Evolutionary conservation across 2,329 filamentous ascomycete species (phyloP).

Genomic region (Fusarium sp.): DNA sequence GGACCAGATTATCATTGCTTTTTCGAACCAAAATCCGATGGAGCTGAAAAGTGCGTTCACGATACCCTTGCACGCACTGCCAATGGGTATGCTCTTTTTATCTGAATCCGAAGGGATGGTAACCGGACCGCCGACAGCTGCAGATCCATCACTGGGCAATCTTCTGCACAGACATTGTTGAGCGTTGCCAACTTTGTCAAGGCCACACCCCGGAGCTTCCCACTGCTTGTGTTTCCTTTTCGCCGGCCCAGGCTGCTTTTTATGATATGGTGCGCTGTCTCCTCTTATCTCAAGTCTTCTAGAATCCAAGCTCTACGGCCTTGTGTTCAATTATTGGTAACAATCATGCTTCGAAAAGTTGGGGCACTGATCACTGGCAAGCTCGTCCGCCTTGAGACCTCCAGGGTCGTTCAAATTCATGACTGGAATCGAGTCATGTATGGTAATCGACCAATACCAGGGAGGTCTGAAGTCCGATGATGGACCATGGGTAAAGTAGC

Average conservation of each 20-base stretch:
- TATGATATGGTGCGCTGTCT: background rate
- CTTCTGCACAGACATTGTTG: constrained; percentile 20
- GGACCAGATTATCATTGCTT: constrained; percentile 23
- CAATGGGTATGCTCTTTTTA: constrained; percentile 13
- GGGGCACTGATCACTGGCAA: background rate
- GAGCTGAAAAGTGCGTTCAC: constrained; percentile 35
- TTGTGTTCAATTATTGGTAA: background rate
- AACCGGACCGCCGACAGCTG: constrained; percentile 32
- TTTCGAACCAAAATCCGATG: constrained; percentile 17
- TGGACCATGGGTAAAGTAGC: constrained; percentile 5
- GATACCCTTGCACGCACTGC: constrained; percentile 2
- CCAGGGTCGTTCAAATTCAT: background rate
- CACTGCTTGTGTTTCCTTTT: background rate
- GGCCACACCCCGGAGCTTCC: background rate
- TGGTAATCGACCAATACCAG: background rate
- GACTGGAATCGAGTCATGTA: background rate
- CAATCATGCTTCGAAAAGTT: background rate
- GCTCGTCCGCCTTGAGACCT: background rate
- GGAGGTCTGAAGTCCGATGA: background rate
- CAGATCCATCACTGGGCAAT: constrained; percentile 32
- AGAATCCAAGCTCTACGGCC: background rate
- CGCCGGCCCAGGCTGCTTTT: background rate
- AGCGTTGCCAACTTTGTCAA: background rate
- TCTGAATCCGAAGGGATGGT: constrained; percentile 40
- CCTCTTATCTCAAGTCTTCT: background rate